phyloP scores from a whole-genome alignment of 306 rosid species.

The Vigna nakashimae region DNA sequence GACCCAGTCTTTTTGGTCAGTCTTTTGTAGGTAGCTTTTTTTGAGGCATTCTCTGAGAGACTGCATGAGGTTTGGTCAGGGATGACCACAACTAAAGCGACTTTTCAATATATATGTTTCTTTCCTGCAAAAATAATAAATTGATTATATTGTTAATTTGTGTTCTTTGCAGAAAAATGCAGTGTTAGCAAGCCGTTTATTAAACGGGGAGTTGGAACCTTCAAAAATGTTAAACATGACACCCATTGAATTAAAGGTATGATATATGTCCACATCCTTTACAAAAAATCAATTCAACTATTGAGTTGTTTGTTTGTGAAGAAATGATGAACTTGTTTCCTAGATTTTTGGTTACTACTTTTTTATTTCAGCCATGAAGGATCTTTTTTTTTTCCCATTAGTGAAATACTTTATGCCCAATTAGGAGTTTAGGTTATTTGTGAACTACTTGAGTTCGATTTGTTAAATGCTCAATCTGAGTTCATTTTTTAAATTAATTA shows the following conservation, averaged over 20 bases:
- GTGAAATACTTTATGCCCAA: conserved; percentile 7
- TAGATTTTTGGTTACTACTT: conserved; percentile 26
- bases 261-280: conserved; percentile 17
- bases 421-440: neutral
- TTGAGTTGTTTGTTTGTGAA: conserved; percentile 7
- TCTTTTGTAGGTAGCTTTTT: neutral
- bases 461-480: neutral
- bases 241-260: conserved; percentile 91
- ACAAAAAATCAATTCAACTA: neutral
- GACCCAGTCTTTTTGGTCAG: neutral
- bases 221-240: conserved; percentile 83
- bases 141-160: conserved; percentile 1
- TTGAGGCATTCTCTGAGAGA: neutral
- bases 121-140: conserved; percentile 17
- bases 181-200: conserved; percentile 68
- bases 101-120: conserved; percentile 10
- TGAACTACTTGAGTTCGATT: no score
- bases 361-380: conserved; percentile 19
- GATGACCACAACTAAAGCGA: neutral
- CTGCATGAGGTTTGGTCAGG: neutral
- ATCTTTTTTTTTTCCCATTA: neutral
- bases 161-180: conserved; percentile 63
- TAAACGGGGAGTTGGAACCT: conserved; percentile 88
- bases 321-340: conserved; percentile 26
- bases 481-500: no score